Conservation (phyloP, 441 rosid species). For the Adansonia grandidieri region DNA sequence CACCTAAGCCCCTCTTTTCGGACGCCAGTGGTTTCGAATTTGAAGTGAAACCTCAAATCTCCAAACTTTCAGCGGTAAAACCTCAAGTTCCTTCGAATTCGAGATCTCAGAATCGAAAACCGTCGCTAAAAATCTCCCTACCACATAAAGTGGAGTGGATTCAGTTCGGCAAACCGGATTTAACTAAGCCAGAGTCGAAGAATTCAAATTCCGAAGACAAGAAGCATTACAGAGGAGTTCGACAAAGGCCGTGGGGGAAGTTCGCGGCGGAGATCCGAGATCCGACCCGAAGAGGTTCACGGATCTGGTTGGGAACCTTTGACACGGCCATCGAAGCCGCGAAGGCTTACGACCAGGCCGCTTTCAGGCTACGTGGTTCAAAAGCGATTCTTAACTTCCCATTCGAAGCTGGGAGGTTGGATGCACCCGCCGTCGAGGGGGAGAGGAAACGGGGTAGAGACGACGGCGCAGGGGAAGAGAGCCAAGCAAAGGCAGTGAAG, state of each 20-base stretch:
- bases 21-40: slow-evolving; percentile 24
- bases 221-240: slow-evolving; percentile 83
- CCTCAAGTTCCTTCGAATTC: slow-evolving; percentile 21
- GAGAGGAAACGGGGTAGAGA: slow-evolving; percentile 54
- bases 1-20: slow-evolving; percentile 27
- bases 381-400: slow-evolving; percentile 93
- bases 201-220: slow-evolving; percentile 32
- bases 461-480: slow-evolving; percentile 29
- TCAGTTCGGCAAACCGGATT: slow-evolving; percentile 38
- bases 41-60: slow-evolving; percentile 27
- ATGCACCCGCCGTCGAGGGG: slow-evolving; percentile 31
- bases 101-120: slow-evolving; percentile 38
- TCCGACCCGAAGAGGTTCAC: slow-evolving; percentile 68
- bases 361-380: slow-evolving; percentile 77
- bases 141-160: slow-evolving; percentile 57
- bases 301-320: slow-evolving; percentile 91
- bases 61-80: neutral
- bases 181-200: slow-evolving; percentile 13
- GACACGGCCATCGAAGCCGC: slow-evolving; percentile 83
- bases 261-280: slow-evolving; percentile 96
- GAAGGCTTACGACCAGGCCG: slow-evolving; percentile 85
- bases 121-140: slow-evolving; percentile 48
- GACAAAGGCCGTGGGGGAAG: slow-evolving; percentile 95
- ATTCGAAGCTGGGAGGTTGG: slow-evolving; percentile 55
- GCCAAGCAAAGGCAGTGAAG: slow-evolving; percentile 39